A percentile compares a stretch with the other conserved stretches of the same genome.
phyloP scores from a whole-genome alignment of 441 rosid genomes.

The Populus hybrid region DNA sequence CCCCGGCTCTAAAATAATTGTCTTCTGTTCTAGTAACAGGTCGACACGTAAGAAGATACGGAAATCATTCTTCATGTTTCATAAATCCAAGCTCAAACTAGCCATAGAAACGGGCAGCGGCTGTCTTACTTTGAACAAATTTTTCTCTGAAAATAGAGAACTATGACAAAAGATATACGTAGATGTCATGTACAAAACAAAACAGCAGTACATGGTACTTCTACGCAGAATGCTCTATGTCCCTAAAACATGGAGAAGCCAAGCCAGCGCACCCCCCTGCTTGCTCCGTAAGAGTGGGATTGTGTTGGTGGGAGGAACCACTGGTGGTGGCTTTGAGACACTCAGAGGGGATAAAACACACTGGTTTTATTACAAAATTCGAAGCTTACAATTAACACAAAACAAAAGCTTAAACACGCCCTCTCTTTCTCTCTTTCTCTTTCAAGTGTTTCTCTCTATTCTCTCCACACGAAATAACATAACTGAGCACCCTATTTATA shows the following conservation, averaged over 20 bases:
- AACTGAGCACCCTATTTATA: no score
- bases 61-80: neutral
- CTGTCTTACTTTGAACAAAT: neutral
- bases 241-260: slow-evolving; percentile 15
- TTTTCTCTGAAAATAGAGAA: neutral
- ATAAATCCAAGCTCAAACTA: neutral
- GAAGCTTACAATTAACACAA: no score
- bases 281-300: slow-evolving; percentile 12
- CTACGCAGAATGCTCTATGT: neutral
- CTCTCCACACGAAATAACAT: no score
- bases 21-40: no score
- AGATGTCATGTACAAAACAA: neutral
- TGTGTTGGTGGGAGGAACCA: no score
- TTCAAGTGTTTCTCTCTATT: no score
- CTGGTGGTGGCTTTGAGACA: no score
- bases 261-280: neutral
- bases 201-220: slow-evolving; percentile 7
- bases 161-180: neutral
- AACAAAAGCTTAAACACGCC: no score
- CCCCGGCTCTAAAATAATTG: neutral
- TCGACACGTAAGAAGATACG: neutral
- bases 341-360: no score
- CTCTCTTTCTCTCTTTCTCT: no score
- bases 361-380: no score
- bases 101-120: neutral